Conservation (phyloP, 257 asterid genomes). For the Fraxinus americana region DNA sequence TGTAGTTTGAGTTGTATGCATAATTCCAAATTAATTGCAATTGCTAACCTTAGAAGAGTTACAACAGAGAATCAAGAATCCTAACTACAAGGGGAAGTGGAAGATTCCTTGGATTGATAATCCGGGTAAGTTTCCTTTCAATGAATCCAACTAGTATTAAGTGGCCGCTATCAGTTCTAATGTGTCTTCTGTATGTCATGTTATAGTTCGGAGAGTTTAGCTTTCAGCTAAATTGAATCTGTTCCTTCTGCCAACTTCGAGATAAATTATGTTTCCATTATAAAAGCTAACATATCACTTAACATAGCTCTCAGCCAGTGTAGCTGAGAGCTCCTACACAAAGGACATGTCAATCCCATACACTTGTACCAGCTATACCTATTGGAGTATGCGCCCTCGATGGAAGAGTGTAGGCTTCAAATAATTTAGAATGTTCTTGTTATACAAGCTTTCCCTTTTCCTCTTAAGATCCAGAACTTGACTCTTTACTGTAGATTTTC, state of each 20-base stretch:
- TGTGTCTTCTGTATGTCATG: neutral
- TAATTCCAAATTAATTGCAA: neutral
- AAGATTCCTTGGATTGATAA: conserved; percentile 88
- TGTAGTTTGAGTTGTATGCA: neutral
- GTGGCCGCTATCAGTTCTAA: neutral
- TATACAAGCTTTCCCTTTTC: neutral
- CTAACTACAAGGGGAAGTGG: conserved; percentile 94
- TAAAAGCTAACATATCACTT: neutral
- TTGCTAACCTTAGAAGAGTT: neutral
- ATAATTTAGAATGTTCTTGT: neutral
- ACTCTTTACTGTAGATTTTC: neutral
- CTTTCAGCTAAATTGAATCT: neutral
- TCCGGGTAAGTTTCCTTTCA: conserved; percentile 56
- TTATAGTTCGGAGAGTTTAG: neutral
- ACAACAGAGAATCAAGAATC: conserved; percentile 81
- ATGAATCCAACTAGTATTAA: neutral
- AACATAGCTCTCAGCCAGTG: neutral
- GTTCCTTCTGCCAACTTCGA: no score
- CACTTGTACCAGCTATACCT: neutral
- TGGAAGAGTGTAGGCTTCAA: neutral
- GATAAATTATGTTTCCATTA: neutral
- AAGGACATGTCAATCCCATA: neutral
- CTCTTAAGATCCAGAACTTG: neutral
- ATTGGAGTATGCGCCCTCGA: neutral
- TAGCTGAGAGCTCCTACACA: neutral